A percentile compares a stretch with the other conserved stretches of the same genome.
phyloP scores from a whole-genome alignment of 371 early-diverging fungal species.

The Haplosporangium sp. region DNA sequence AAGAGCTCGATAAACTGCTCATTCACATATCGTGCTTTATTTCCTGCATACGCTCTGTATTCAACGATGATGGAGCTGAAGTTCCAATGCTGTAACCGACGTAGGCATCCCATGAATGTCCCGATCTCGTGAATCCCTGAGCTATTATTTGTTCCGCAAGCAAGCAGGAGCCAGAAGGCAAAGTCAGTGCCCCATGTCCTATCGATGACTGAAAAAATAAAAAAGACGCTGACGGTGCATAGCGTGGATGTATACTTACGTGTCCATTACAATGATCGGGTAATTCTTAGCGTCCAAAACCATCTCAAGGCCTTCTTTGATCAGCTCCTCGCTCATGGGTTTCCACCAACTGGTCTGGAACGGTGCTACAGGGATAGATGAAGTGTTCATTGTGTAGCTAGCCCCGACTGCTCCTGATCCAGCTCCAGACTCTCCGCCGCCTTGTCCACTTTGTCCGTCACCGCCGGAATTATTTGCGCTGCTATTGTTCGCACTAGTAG shows the following conservation, averaged over 20 bases:
- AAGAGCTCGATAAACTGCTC: slow-evolving; percentile 97
- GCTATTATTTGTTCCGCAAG: slow-evolving; percentile 33
- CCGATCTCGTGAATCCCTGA: slow-evolving; percentile 85
- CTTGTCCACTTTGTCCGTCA: slow-evolving; percentile 9
- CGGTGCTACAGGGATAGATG: slow-evolving; percentile 40
- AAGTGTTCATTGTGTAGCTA: slow-evolving; percentile 2
- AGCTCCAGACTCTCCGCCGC: neutral
- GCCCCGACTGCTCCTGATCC: slow-evolving; percentile 4
- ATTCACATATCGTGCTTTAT: slow-evolving; percentile 85
- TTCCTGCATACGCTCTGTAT: slow-evolving; percentile 92
- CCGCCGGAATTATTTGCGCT: neutral
- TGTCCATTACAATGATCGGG: slow-evolving; percentile 92
- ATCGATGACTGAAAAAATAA: neutral
- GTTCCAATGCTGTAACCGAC: slow-evolving; percentile 95
- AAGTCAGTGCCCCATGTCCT: too few relatives aligned
- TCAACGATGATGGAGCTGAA: slow-evolving; percentile 95
- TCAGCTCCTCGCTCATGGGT: slow-evolving; percentile 93
- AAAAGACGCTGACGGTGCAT: too few relatives aligned
- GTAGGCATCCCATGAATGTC: slow-evolving; percentile 91
- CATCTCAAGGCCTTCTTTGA: slow-evolving; percentile 92
- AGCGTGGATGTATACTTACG: slow-evolving; percentile 61
- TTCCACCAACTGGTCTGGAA: slow-evolving; percentile 74
- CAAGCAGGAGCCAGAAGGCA: neutral
- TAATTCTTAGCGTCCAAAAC: slow-evolving; percentile 81
- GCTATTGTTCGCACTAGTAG: slow-evolving; percentile 7